phyloP scores from a whole-genome alignment of 1,139 yeast species.

The Yueomyces sp. region DNA sequence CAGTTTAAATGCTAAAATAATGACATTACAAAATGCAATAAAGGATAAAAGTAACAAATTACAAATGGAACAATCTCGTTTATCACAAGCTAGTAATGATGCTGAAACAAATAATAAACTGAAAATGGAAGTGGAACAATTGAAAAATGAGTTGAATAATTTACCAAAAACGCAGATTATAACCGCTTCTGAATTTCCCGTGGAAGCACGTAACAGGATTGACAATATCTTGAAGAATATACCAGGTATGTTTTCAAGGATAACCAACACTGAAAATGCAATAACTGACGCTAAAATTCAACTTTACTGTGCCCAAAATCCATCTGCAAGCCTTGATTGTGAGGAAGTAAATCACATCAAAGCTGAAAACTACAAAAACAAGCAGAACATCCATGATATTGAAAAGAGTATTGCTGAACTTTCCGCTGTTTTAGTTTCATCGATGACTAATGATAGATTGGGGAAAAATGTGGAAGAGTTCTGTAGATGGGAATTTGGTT shows the following conservation, averaged over 20 bases:
- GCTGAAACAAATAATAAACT: neutral
- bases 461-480: constrained; percentile 38
- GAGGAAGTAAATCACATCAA: constrained; percentile 43
- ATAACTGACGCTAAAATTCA: constrained; percentile 60
- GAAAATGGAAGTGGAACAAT: constrained; percentile 20
- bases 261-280: constrained; percentile 50
- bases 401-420: constrained; percentile 61
- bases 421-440: constrained; percentile 49
- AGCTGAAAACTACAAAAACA: constrained; percentile 42
- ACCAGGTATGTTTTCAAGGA: constrained; percentile 53
- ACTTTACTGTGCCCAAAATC: constrained; percentile 52
- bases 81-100: neutral
- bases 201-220: neutral
- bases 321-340: constrained; percentile 49
- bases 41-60: neutral
- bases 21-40: neutral
- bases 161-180: neutral
- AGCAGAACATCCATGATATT: constrained; percentile 55
- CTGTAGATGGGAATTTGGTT: constrained; percentile 76
- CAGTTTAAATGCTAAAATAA: neutral
- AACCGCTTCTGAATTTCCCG: neutral
- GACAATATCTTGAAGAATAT: constrained; percentile 23
- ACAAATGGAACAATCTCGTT: neutral
- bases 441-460: constrained; percentile 25
- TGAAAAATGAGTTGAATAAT: neutral